Conservation (phyloP, 306 rosid species). For the Gastrolobium bilobum region DNA sequence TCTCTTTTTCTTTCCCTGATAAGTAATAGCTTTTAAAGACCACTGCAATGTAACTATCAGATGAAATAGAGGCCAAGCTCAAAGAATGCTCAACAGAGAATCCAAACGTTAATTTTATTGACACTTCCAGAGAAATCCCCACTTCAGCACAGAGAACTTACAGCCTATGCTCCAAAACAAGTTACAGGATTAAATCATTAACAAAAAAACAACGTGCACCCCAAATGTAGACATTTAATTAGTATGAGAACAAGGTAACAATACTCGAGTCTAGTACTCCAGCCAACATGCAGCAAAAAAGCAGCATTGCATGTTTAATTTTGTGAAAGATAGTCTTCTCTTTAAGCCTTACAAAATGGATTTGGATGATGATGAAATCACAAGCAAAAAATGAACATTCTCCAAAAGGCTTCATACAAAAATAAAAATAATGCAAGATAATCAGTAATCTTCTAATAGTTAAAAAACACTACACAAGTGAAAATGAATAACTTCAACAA, state of each 20-base stretch:
- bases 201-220: neutral
- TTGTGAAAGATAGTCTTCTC: neutral
- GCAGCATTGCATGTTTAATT: conserved; percentile 2
- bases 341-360: neutral
- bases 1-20: neutral
- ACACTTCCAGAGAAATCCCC: conserved; percentile 34
- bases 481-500: conserved; percentile 31
- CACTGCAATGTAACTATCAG: conserved; percentile 19
- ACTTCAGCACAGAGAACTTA: conserved; percentile 1
- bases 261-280: neutral
- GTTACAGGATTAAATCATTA: conserved; percentile 2
- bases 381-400: neutral
- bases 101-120: neutral
- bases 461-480: neutral
- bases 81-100: conserved; percentile 11
- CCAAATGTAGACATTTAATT: conserved; percentile 15
- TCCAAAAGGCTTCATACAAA: neutral
- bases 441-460: neutral
- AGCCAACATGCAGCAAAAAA: conserved; percentile 24
- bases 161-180: neutral
- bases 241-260: neutral
- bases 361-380: conserved; percentile 26
- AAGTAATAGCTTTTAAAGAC: neutral
- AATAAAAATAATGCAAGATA: neutral
- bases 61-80: conserved; percentile 21